Base-by-base conservation (phyloP, 2,329 filamentous ascomycete genomes). In the Kalaharituber pfeilii region DNA sequence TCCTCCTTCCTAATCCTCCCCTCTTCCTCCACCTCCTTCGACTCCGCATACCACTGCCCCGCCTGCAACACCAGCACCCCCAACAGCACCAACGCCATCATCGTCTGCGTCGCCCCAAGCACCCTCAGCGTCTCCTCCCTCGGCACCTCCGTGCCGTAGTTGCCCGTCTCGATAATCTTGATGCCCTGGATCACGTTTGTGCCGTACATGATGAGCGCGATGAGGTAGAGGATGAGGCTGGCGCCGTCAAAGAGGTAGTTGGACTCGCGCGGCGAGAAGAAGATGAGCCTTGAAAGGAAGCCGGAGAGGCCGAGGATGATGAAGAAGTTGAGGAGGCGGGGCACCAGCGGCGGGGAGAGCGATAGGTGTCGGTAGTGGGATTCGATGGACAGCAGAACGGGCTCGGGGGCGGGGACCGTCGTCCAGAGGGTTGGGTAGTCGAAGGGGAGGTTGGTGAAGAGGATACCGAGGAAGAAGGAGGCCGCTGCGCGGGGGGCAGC, bases 11-110 rank as follows among this genome's bases (percentile, higher is more conserved):
- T 77, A 59, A 82, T 74, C 66, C 79, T 76, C 65, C 78, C 79
- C 54, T 77, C 74, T 69, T 95, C 88, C 67, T 88, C 83, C 65
- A 76, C 75, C 69, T 96, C 88, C 72, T 93, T 93, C 66, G 85
- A 77, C 76, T 96, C 88, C 25, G 91, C 91, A 71, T 98, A 98
- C 91, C 89, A 96, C 75, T 96, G 86, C 9, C 91, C 91, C 20
- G 86, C 86, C 77, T 98, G 91, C 65, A 98, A 71, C 29, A 95
- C 85, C 60, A 98, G 68, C 8, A 98, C 85, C 4, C 91, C 91
- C 2, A 96, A 81, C 52, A 98, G 71, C 27, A 98, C 86, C 45
- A 98, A 76, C 30, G 89, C 91, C 55, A 96, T 71, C 66, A 98
- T 98, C 2, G 91, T 96, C 70, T 98, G 94, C 69, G 86, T 94